These are phyloP conservation scores for Tuber aestivum DNA, from an alignment of 495 filamentous ascomycete genomes.

Conservation along the genomic window DNA sequence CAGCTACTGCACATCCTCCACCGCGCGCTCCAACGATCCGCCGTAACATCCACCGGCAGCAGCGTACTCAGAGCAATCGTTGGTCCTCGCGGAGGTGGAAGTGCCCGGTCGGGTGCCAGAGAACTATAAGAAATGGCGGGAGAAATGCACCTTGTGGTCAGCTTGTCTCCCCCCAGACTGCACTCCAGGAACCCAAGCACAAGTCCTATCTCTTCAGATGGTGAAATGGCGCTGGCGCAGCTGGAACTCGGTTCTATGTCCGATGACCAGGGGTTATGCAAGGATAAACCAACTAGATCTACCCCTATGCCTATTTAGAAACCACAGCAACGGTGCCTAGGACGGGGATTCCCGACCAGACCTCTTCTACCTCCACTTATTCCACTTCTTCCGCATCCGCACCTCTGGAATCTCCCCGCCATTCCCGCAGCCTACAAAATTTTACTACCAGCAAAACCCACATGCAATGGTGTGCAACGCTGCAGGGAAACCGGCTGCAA, in stretches of 20 bases:
- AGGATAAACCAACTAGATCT: background rate
- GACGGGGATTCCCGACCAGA: background rate
- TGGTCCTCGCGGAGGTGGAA: background rate
- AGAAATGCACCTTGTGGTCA: background rate
- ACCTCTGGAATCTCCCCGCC: conserved; percentile 44
- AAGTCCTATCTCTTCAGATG: conserved; percentile 13
- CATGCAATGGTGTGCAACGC: conserved; percentile 50
- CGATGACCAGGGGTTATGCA: conserved; percentile 18
- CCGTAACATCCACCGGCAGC: conserved; percentile 36
- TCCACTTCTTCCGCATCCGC: background rate
- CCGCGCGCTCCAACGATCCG: conserved; percentile 56
- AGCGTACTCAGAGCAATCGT: background rate
- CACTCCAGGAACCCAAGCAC: conserved; percentile 13
- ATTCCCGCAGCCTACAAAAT: conserved; percentile 45
- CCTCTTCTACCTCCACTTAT: background rate
- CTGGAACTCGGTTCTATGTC: conserved; percentile 5
- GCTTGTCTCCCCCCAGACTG: background rate
- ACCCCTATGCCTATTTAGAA: background rate
- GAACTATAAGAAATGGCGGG: background rate
- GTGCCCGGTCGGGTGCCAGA: background rate
- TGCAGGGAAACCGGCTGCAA: conserved; percentile 53
- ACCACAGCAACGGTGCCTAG: background rate
- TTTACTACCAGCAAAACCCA: conserved; percentile 24
- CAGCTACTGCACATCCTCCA: conserved; percentile 86
- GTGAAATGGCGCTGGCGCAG: conserved; percentile 11